phyloP scores from a whole-genome alignment of 2,329 filamentous ascomycete genomes.

The Colletotrichum sp. region DNA sequence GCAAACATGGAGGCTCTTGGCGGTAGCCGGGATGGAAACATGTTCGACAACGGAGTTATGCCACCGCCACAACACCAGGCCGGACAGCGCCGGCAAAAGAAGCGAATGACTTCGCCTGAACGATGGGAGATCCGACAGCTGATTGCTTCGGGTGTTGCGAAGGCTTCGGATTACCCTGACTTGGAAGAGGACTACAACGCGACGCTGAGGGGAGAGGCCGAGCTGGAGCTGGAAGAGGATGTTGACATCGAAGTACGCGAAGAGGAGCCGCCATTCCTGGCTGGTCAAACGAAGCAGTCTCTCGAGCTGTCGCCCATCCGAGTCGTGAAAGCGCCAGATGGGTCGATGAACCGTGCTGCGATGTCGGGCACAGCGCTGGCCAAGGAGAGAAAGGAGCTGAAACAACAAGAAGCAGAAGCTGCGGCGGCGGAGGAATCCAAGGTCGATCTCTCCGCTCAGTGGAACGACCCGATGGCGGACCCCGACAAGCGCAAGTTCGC shows the following conservation, averaged over 20 bases:
- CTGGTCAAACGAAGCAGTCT: constrained; percentile 95
- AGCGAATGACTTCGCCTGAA: constrained; percentile 95
- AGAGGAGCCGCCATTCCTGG: constrained; percentile 94
- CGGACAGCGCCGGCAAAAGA: constrained; percentile 68
- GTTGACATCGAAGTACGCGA: constrained; percentile 96
- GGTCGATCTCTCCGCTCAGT: constrained; percentile 86
- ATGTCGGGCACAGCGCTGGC: constrained; percentile 90
- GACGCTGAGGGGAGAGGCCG: constrained; percentile 82
- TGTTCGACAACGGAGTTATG: constrained; percentile 64
- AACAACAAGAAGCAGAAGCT: constrained; percentile 85
- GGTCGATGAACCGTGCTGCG: constrained; percentile 95
- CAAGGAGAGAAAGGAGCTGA: constrained; percentile 87
- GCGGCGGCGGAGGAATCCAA: constrained; percentile 76
- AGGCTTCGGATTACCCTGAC: constrained; percentile 92
- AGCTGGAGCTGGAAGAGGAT: constrained; percentile 93
- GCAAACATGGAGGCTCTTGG: constrained; percentile 88
- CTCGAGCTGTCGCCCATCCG: constrained; percentile 94
- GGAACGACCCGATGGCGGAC: constrained; percentile 95
- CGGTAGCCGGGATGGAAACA: constrained; percentile 56
- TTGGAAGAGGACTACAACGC: constrained; percentile 93
- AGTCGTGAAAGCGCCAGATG: constrained; percentile 96
- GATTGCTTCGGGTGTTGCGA: constrained; percentile 92
- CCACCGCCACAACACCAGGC: constrained; percentile 37
- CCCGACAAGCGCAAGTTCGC: constrained; percentile 89
- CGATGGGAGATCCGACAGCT: constrained; percentile 97